Evolutionary conservation across 1,284 basidiomycete species (phyloP).

Genomic region (Ganoderma resinaceum): DNA sequence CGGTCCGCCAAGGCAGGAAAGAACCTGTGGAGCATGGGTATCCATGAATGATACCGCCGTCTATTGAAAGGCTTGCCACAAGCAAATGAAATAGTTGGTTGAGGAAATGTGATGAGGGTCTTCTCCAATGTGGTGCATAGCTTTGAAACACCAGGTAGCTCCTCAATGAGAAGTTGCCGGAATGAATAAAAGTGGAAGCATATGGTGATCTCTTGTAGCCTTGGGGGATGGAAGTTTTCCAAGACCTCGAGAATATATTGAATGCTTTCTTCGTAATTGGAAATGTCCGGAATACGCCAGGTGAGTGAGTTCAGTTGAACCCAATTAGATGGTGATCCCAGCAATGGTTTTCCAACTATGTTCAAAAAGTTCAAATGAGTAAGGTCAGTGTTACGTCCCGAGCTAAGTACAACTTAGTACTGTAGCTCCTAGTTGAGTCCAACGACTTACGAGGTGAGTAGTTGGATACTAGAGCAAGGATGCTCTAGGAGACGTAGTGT

Average conservation of each 20-base stretch:
- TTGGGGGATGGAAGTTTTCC: neutral
- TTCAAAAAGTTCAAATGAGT: too few relatives aligned
- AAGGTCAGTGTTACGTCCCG: too few relatives aligned
- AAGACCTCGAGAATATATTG: neutral
- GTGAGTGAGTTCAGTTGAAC: neutral
- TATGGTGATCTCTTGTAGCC: neutral
- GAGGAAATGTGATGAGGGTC: neutral
- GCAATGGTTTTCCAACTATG: neutral
- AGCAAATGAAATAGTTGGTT: neutral
- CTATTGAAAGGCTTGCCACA: too few relatives aligned
- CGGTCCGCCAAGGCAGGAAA: too few relatives aligned
- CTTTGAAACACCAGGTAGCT: neutral
- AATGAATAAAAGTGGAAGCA: neutral
- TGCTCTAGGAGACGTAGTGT: too few relatives aligned
- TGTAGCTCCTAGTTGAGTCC: too few relatives aligned
- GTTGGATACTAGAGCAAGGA: too few relatives aligned
- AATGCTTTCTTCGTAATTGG: neutral
- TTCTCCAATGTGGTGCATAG: neutral
- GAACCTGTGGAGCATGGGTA: neutral
- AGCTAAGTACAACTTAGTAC: too few relatives aligned
- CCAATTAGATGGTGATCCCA: neutral
- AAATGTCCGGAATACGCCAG: neutral
- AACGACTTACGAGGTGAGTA: too few relatives aligned
- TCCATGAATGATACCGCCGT: neutral
- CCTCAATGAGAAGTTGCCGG: neutral